These are phyloP conservation scores for Suillus alpinus DNA, from an alignment of 768 basidiomycete genomes.

Conservation along the genomic window DNA sequence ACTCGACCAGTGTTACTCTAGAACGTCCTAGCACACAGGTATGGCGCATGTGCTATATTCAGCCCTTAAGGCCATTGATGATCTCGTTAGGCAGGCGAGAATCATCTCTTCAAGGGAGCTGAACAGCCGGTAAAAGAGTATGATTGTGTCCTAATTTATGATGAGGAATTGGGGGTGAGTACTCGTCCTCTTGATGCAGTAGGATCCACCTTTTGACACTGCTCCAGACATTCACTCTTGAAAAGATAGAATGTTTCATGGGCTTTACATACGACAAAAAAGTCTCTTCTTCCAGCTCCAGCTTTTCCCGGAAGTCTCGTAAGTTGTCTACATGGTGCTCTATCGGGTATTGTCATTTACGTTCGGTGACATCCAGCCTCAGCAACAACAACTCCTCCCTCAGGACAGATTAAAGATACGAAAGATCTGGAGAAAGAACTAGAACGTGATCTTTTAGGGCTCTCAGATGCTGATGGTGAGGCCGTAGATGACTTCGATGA, in stretches of 20 bases:
- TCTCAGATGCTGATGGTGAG: slow-evolving; percentile 38
- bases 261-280: slow-evolving; percentile 53
- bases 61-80: background rate
- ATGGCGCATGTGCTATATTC: slow-evolving; percentile 14
- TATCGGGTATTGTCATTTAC: background rate
- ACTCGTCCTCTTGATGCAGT: background rate
- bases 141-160: slow-evolving; percentile 79
- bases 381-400: slow-evolving; percentile 12
- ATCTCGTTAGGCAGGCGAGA: slow-evolving; percentile 45
- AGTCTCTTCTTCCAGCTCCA: slow-evolving; percentile 24
- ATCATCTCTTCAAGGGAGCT: slow-evolving; percentile 52
- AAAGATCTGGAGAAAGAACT: slow-evolving; percentile 28
- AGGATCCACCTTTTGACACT: slow-evolving; percentile 13
- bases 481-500: slow-evolving; percentile 46
- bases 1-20: slow-evolving; percentile 51
- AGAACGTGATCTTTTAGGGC: slow-evolving; percentile 23
- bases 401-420: slow-evolving; percentile 30
- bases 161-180: slow-evolving; percentile 69
- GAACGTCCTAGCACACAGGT: slow-evolving; percentile 71
- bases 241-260: slow-evolving; percentile 70
- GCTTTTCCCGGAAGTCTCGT: slow-evolving; percentile 19
- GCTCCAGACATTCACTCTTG: slow-evolving; percentile 62
- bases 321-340: slow-evolving; percentile 10
- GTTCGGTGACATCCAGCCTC: slow-evolving; percentile 14
- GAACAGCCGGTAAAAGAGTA: slow-evolving; percentile 62